These are phyloP conservation scores for Agastache rugosa DNA, from an alignment of 257 asterid genomes.

Conservation along the genomic window DNA sequence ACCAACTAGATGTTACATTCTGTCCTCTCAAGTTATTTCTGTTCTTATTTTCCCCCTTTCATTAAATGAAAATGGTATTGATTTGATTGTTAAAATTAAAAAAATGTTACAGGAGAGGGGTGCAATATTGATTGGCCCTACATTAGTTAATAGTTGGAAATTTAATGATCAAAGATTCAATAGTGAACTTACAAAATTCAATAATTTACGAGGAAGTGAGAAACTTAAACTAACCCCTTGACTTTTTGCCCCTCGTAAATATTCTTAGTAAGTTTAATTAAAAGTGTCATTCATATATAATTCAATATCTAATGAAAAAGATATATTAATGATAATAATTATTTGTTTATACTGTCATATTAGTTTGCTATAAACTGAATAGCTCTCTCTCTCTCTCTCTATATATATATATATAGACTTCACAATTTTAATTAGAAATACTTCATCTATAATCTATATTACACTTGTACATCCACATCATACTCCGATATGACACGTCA, in stretches of 20 bases:
- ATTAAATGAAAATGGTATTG: slow-evolving; percentile 4
- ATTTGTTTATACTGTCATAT: too few species aligned
- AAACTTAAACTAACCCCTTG: neutral
- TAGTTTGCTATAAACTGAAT: too few species aligned
- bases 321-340: neutral
- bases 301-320: neutral
- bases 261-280: neutral
- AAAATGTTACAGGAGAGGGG: neutral
- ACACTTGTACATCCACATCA: too few species aligned
- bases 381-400: too few species aligned
- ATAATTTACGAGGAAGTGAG: neutral
- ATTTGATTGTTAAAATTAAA: neutral
- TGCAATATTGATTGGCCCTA: slow-evolving; percentile 23
- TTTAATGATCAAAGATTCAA: neutral
- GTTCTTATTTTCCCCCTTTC: neutral
- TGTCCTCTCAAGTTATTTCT: slow-evolving; percentile 10
- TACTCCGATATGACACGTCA: too few species aligned
- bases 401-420: too few species aligned
- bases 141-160: neutral
- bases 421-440: neutral
- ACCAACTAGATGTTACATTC: slow-evolving; percentile 15
- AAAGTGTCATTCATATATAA: neutral
- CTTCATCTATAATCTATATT: neutral
- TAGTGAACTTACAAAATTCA: neutral
- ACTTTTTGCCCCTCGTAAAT: neutral